Conservation (phyloP, 2,329 filamentous ascomycete genomes). For the Colletotrichum eremochloae region DNA sequence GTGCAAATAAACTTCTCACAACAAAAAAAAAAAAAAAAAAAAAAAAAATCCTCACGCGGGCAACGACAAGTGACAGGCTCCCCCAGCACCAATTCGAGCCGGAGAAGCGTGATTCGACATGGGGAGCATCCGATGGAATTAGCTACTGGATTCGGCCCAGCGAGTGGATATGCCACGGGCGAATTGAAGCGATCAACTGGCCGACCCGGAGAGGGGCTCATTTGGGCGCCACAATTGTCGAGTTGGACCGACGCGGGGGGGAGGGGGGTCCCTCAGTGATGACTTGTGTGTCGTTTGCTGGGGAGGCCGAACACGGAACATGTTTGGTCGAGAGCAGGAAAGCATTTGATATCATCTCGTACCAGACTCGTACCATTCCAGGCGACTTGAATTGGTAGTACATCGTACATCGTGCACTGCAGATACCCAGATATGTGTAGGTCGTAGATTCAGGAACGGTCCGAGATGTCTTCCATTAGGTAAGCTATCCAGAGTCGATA, state of each 20-base stretch:
- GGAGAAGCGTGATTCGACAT: conserved; percentile 28
- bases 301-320: neutral
- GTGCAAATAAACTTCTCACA: neutral
- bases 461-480: too few species aligned
- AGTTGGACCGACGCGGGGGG: conserved; percentile 22
- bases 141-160: conserved; percentile 21
- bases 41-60: conserved; percentile 28
- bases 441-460: too few species aligned
- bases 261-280: neutral
- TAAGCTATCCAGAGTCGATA: too few species aligned
- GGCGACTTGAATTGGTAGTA: too few species aligned
- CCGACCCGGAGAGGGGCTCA: conserved; percentile 1
- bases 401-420: too few species aligned
- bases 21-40: neutral
- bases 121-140: conserved; percentile 19
- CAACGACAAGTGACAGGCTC: conserved; percentile 7
- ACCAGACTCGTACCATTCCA: neutral
- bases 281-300: neutral
- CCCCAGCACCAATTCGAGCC: neutral
- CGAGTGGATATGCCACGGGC: conserved; percentile 24
- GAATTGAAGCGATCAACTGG: conserved; percentile 23
- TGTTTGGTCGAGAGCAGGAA: neutral
- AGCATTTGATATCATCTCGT: too few species aligned
- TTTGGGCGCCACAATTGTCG: neutral
- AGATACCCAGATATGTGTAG: too few species aligned